Evolutionary conservation across 2,329 filamentous ascomycete genomes (phyloP).

Genomic region (Penicillium aurantiogriseum): DNA sequence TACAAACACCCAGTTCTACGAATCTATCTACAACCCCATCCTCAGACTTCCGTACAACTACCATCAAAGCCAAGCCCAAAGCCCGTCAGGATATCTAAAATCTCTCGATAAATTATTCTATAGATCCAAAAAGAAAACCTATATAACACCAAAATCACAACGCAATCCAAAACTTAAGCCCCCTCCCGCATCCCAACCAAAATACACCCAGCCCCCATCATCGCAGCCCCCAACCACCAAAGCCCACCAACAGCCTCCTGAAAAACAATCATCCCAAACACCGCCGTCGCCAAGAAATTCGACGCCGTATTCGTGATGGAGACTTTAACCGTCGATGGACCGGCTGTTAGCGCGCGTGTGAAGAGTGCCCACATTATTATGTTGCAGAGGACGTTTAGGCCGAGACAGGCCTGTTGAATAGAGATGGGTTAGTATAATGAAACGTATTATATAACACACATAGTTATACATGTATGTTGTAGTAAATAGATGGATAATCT

Average conservation of each 20-base stretch:
- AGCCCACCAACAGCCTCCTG: constrained; percentile 54
- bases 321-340: constrained; percentile 60
- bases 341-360: constrained; percentile 60
- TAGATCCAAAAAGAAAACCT: neutral
- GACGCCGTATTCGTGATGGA: constrained; percentile 63
- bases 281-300: constrained; percentile 62
- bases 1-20: neutral
- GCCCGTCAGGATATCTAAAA: neutral
- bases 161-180: constrained; percentile 8
- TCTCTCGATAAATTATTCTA: neutral
- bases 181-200: constrained; percentile 61
- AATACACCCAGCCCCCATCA: constrained; percentile 62
- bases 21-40: neutral
- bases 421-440: neutral
- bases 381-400: constrained; percentile 62
- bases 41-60: neutral
- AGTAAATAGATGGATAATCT: neutral
- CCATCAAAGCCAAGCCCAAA: constrained; percentile 5
- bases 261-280: constrained; percentile 60
- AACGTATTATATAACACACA: constrained; percentile 16
- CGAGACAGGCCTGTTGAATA: constrained; percentile 54
- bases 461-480: neutral
- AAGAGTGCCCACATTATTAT: constrained; percentile 65
- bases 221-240: constrained; percentile 62
- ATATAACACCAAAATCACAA: neutral